phyloP scores from a whole-genome alignment of 768 basidiomycete genomes.

The Mycena epipterygia region DNA sequence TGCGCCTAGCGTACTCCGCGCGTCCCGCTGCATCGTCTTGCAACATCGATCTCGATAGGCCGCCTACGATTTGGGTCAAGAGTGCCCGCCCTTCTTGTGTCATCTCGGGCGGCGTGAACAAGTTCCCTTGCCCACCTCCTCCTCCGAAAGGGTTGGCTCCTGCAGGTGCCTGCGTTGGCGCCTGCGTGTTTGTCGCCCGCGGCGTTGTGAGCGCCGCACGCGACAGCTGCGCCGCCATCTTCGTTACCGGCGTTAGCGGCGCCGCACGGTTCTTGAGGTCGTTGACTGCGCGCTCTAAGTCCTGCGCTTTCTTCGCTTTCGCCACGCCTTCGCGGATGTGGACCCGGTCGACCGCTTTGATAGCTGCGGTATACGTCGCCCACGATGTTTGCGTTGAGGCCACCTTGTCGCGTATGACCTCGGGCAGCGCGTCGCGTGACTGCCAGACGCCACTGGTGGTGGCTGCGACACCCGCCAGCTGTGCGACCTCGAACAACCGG shows the following conservation, averaged over 20 bases:
- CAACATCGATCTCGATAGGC: not conserved
- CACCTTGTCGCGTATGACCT: conserved; percentile 12
- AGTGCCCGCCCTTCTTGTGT: not conserved
- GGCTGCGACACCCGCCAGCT: not conserved
- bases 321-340: conserved; percentile 3
- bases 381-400: not conserved
- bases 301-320: conserved; percentile 14
- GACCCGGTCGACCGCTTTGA: conserved; percentile 15
- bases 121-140: not conserved
- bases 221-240: conserved; percentile 7
- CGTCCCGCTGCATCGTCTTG: not conserved
- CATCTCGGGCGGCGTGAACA: not conserved
- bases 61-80: not conserved
- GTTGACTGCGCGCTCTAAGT: not conserved
- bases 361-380: not conserved
- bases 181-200: not conserved
- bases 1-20: conserved; percentile 1
- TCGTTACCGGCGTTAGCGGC: conserved; percentile 3
- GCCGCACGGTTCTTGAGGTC: not conserved
- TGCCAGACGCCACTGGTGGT: conserved; percentile 21
- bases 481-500: conserved; percentile 6
- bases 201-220: not conserved
- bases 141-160: not conserved
- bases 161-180: not conserved
- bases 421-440: conserved; percentile 23